These are phyloP conservation scores for Penicillium hordei DNA, from an alignment of 2,329 filamentous ascomycete genomes.

Conservation along the genomic window DNA sequence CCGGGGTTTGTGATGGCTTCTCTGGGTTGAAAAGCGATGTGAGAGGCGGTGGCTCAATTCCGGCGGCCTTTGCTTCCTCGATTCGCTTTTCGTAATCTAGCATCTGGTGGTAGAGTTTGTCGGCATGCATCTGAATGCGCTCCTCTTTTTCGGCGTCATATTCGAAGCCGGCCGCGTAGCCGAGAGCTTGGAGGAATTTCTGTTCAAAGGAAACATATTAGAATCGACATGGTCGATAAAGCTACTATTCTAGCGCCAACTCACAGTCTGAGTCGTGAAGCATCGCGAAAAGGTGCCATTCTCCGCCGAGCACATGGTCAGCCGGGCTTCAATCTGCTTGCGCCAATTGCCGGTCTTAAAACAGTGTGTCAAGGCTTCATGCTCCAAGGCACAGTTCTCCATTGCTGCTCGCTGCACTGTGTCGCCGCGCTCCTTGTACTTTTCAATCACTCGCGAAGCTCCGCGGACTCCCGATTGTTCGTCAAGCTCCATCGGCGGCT, in stretches of 20 bases:
- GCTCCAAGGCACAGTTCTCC: conserved; percentile 90
- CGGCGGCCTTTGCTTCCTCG: conserved; percentile 55
- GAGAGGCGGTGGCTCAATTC: conserved; percentile 44
- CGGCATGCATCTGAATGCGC: conserved; percentile 92
- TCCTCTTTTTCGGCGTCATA: conserved; percentile 71
- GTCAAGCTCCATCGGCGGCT: conserved; percentile 63
- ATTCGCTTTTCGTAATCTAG: conserved; percentile 74
- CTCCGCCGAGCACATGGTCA: conserved; percentile 80
- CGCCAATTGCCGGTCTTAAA: conserved; percentile 69
- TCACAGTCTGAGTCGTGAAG: conserved; percentile 80
- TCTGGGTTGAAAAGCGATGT: conserved; percentile 47
- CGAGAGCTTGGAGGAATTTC: conserved; percentile 86
- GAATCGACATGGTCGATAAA: neutral
- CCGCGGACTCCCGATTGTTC: conserved; percentile 72
- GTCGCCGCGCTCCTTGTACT: conserved; percentile 77
- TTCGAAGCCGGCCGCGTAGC: conserved; percentile 72
- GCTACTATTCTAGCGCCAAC: conserved; percentile 24
- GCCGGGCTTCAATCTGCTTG: conserved; percentile 53
- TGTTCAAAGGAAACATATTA: conserved; percentile 35
- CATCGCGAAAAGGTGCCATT: conserved; percentile 79
- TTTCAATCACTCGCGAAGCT: conserved; percentile 78
- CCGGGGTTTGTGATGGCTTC: conserved; percentile 17
- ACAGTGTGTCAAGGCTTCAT: conserved; percentile 79
- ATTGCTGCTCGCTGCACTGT: conserved; percentile 77
- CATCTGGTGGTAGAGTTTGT: conserved; percentile 85